phyloP scores from a whole-genome alignment of 805 yeast species.

The Schwanniomyces yamadae region DNA sequence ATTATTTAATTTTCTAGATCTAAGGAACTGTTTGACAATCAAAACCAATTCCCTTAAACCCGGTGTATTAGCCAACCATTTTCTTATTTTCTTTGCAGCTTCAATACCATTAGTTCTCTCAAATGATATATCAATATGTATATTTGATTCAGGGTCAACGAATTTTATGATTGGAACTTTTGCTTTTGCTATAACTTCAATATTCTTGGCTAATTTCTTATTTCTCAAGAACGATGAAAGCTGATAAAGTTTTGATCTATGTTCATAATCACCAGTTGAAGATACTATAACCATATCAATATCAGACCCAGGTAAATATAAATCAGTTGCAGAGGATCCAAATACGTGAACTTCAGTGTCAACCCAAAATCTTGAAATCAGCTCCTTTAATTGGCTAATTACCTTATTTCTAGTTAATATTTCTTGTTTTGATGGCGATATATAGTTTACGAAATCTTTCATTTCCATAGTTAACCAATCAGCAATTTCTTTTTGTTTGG shows the following conservation, averaged over 20 bases:
- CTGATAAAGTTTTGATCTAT: conserved; percentile 65
- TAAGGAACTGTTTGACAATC: conserved; percentile 79
- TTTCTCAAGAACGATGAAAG: conserved; percentile 68
- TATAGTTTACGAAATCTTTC: conserved; percentile 76
- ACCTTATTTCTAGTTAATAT: conserved; percentile 64
- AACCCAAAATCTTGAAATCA: conserved; percentile 63
- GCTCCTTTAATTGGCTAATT: conserved; percentile 55
- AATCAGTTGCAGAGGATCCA: conserved; percentile 92
- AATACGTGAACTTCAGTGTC: conserved; percentile 80
- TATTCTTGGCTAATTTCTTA: conserved; percentile 60
- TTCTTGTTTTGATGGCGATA: conserved; percentile 80
- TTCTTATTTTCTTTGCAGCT: conserved; percentile 74
- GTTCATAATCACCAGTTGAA: conserved; percentile 54
- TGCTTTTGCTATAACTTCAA: conserved; percentile 86
- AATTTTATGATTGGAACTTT: conserved; percentile 94
- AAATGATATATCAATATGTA: conserved; percentile 87
- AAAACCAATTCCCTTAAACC: conserved; percentile 81
- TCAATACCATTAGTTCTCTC: conserved; percentile 79
- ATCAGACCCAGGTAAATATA: conserved; percentile 92
- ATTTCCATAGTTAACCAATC: conserved; percentile 88
- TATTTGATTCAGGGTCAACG: conserved; percentile 65
- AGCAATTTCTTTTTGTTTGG: conserved; percentile 71
- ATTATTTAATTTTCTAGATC: conserved; percentile 74
- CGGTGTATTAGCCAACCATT: conserved; percentile 72
- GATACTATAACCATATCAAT: conserved; percentile 89